phyloP scores from a whole-genome alignment of 768 basidiomycete species.

The Rhizopogon vesiculosus region DNA sequence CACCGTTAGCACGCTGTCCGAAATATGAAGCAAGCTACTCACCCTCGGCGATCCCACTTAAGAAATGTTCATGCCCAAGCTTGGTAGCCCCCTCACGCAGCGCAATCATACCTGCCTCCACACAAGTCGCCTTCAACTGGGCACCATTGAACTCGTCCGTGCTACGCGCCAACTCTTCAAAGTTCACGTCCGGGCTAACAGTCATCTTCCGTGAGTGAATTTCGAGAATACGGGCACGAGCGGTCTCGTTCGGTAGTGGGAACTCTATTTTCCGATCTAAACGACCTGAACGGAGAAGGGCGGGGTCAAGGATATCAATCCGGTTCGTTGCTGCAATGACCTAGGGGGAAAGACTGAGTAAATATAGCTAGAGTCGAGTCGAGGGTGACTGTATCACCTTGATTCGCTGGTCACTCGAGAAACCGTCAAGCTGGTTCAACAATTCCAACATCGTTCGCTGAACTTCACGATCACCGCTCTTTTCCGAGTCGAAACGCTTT shows the following conservation, averaged over 20 bases:
- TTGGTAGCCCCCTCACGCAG: constrained; percentile 87
- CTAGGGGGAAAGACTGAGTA: constrained; percentile 33
- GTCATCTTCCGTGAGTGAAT: constrained; percentile 98
- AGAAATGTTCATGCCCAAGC: constrained; percentile 91
- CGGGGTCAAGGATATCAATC: constrained; percentile 97
- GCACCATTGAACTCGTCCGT: constrained; percentile 99
- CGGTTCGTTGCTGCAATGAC: constrained; percentile 99
- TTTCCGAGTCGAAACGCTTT: constrained; percentile 97
- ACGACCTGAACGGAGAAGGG: constrained; percentile 95
- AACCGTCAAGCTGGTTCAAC: constrained; percentile 96
- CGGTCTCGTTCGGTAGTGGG: constrained; percentile 92
- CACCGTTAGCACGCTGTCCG: constrained; percentile 12
- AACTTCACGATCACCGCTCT: constrained; percentile 99
- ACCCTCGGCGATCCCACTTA: constrained; percentile 89
- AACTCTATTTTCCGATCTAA: constrained; percentile 99
- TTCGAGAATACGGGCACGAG: constrained; percentile 93
- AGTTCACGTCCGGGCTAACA: constrained; percentile 85
- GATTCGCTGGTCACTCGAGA: constrained; percentile 94
- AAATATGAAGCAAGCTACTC: constrained; percentile 17
- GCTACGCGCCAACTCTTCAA: constrained; percentile 91
- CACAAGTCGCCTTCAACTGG: constrained; percentile 95
- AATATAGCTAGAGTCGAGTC: constrained; percentile 1
- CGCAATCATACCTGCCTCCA: constrained; percentile 99
- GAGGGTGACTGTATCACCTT: constrained; percentile 51
- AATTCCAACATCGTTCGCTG: constrained; percentile 99